Conservation (phyloP, 208 protist species). For the Balamuthia mandrillaris region DNA sequence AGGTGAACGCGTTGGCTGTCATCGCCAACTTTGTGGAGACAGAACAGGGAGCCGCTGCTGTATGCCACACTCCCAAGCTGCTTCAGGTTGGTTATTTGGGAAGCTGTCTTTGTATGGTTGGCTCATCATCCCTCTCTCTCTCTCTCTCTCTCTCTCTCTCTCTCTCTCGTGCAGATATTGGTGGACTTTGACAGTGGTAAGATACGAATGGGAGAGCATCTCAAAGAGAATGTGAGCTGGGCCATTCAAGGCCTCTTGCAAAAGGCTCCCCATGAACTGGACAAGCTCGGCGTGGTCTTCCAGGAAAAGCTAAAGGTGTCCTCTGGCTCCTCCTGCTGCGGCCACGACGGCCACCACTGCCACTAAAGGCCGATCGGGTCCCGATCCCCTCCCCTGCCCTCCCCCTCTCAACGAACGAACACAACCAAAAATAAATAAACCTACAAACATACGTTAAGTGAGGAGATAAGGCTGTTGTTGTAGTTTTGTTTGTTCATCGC, state of each 20-base stretch:
- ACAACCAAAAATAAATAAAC: no score
- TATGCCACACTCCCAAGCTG: background rate
- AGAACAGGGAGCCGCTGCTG: background rate
- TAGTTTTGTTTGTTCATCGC: no score
- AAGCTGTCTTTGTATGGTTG: no score
- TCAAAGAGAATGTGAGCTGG: conserved; percentile 34
- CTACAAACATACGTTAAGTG: no score
- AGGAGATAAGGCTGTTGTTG: no score
- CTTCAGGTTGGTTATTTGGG: conserved; percentile 16
- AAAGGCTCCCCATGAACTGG: conserved; percentile 22
- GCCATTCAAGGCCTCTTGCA: conserved; percentile 33
- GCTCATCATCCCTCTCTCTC: background rate
- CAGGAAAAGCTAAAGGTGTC: no score
- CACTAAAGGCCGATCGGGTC: no score
- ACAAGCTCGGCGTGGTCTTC: conserved; percentile 19
- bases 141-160: background rate
- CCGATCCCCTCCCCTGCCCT: no score
- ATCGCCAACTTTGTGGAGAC: conserved; percentile 43
- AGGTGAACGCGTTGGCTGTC: conserved; percentile 33
- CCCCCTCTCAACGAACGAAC: no score
- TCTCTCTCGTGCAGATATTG: background rate
- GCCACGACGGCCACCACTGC: no score
- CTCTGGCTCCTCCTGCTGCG: no score
- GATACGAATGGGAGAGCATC: background rate
- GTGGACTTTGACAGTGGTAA: background rate